Evolutionary conservation across 2,329 filamentous ascomycete species (phyloP).

Genomic region (Colletotrichum zoysiae): DNA sequence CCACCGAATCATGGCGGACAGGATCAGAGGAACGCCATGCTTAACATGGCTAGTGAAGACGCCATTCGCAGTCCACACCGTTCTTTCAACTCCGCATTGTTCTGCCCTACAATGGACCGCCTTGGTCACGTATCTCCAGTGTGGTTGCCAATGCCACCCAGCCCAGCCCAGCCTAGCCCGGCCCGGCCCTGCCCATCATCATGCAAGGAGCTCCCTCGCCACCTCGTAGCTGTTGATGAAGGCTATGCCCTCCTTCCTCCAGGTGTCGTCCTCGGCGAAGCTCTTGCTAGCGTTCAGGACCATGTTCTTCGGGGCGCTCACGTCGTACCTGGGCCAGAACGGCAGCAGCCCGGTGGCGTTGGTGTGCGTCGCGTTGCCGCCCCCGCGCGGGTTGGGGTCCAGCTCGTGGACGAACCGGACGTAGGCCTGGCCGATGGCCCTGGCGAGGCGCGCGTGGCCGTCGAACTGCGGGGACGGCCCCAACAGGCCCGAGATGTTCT

Average conservation of each 20-base stretch:
- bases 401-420: slow-evolving; percentile 57
- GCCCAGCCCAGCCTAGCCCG: not conserved
- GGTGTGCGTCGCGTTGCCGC: slow-evolving; percentile 14
- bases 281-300: slow-evolving; percentile 58
- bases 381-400: slow-evolving; percentile 55
- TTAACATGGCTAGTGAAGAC: not conserved
- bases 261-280: slow-evolving; percentile 61
- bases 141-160: not conserved
- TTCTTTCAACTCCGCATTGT: not conserved
- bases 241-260: slow-evolving; percentile 59
- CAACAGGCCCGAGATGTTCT: slow-evolving; percentile 62
- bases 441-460: slow-evolving; percentile 51
- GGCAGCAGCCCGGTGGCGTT: slow-evolving; percentile 48
- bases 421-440: slow-evolving; percentile 56
- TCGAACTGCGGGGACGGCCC: slow-evolving; percentile 59
- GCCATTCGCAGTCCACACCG: not conserved
- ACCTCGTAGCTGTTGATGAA: slow-evolving; percentile 57
- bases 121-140: too few species aligned
- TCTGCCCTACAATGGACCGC: not conserved
- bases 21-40: not conserved
- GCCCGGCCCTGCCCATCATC: not conserved
- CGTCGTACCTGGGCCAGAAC: slow-evolving; percentile 57
- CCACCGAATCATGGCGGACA: not conserved
- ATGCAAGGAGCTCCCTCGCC: slow-evolving; percentile 52
- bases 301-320: slow-evolving; percentile 56